Conservation (phyloP, 768 basidiomycete species). For the Tulasnella calospora region DNA sequence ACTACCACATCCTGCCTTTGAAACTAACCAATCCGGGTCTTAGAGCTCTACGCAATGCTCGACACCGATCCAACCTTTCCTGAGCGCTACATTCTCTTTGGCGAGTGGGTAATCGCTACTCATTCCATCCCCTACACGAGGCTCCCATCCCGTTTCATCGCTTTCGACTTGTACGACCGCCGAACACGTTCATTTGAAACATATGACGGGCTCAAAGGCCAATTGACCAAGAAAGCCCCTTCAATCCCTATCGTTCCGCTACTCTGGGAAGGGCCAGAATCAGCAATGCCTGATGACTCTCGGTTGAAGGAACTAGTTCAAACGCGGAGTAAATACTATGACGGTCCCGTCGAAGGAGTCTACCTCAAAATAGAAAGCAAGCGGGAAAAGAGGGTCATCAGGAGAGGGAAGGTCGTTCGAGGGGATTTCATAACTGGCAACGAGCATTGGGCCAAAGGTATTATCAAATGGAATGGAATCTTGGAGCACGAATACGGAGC, state of each 20-base stretch:
- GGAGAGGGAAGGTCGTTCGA: slow-evolving; percentile 54
- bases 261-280: slow-evolving; percentile 9
- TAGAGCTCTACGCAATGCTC: slow-evolving; percentile 41
- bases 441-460: slow-evolving; percentile 54
- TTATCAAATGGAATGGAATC: slow-evolving; percentile 37
- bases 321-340: slow-evolving; percentile 42
- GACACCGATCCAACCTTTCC: slow-evolving; percentile 47
- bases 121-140: slow-evolving; percentile 55
- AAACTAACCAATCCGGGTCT: background rate
- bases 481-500: background rate
- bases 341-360: slow-evolving; percentile 52
- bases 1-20: background rate
- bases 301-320: slow-evolving; percentile 48
- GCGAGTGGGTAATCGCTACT: slow-evolving; percentile 60
- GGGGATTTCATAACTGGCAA: slow-evolving; percentile 60
- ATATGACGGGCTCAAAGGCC: slow-evolving; percentile 36
- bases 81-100: slow-evolving; percentile 56
- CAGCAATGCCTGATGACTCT: slow-evolving; percentile 38
- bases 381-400: slow-evolving; percentile 38
- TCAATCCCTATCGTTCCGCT: slow-evolving; percentile 16
- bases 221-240: slow-evolving; percentile 11
- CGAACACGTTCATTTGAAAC: slow-evolving; percentile 42
- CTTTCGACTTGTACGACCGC: slow-evolving; percentile 58
- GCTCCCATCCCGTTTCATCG: slow-evolving; percentile 54
- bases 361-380: slow-evolving; percentile 51